Evolutionary conservation across 2,329 filamentous ascomycete species (phyloP).

Genomic region (Talaromyces marneffei): DNA sequence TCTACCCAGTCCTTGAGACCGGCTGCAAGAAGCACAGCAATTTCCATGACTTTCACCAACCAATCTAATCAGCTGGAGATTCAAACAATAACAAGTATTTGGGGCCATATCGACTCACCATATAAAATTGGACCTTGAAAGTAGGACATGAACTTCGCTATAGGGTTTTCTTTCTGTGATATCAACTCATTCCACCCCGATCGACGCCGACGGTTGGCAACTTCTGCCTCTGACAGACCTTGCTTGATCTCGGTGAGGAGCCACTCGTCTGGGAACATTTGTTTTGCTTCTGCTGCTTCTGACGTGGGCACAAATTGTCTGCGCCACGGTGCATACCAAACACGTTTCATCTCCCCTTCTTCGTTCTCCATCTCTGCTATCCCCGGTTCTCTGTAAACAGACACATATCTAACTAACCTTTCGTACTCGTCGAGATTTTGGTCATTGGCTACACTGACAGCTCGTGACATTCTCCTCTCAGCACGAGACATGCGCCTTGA

Average conservation of each 20-base stretch:
- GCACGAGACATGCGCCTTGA: conserved; percentile 30
- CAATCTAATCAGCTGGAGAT: background rate
- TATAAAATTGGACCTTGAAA: conserved; percentile 72
- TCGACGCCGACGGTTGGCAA: conserved; percentile 57
- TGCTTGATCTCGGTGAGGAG: conserved; percentile 61
- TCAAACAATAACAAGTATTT: background rate
- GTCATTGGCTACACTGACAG: conserved; percentile 27
- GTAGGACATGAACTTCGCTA: conserved; percentile 67
- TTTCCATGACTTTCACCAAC: conserved; percentile 56
- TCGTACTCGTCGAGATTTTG: conserved; percentile 55
- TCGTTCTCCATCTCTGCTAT: conserved; percentile 37
- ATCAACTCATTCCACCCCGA: conserved; percentile 67
- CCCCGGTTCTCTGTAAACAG: conserved; percentile 55
- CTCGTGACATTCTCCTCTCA: conserved; percentile 19
- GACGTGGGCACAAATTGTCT: conserved; percentile 31
- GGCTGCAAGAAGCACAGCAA: conserved; percentile 66
- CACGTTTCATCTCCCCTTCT: conserved; percentile 44
- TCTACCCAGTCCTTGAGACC: conserved; percentile 72
- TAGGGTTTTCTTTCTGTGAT: conserved; percentile 71
- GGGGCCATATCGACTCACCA: conserved; percentile 43
- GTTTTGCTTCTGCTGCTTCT: conserved; percentile 21
- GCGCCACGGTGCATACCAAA: conserved; percentile 57
- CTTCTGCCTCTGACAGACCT: conserved; percentile 55
- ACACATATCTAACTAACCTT: conserved; percentile 62
- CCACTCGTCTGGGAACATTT: conserved; percentile 58